Evolutionary conservation across 2,329 filamentous ascomycete genomes (phyloP).

Genomic region (Nemania abortiva): DNA sequence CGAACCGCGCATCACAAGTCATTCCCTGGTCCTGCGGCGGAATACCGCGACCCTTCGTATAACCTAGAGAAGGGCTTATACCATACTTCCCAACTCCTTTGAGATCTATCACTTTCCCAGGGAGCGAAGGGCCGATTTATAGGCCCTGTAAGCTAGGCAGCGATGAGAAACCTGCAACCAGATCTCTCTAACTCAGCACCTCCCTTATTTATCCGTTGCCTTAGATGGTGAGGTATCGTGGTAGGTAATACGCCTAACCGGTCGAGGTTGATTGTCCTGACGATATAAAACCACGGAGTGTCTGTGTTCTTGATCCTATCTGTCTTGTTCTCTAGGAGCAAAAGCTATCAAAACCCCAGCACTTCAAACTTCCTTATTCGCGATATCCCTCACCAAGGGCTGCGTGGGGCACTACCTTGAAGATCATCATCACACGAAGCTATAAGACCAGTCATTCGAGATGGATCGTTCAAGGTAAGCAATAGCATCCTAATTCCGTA

Average conservation of each 20-base stretch:
- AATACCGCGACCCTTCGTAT: neutral
- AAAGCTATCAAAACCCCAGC: neutral
- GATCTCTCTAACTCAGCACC: neutral
- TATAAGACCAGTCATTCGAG: neutral
- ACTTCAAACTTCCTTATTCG: neutral
- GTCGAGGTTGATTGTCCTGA: neutral
- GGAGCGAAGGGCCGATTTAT: conserved; percentile 26
- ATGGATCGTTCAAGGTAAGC: neutral
- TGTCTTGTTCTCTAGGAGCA: neutral
- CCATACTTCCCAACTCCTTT: neutral
- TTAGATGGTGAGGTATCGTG: neutral
- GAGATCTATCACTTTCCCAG: conserved; percentile 14
- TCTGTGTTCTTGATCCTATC: neutral
- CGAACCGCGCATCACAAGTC: conserved; percentile 3
- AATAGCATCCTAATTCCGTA: neutral
- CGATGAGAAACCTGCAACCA: neutral
- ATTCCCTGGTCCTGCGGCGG: neutral
- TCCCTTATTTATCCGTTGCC: neutral
- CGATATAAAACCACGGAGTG: neutral
- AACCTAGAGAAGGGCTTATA: conserved; percentile 5
- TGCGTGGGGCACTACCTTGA: neutral
- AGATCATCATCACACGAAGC: neutral
- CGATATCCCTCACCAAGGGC: neutral
- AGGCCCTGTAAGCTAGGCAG: conserved; percentile 27
- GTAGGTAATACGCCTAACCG: neutral